Conservation (phyloP, 805 yeast genomes). For the Candida xiaguanensis region DNA sequence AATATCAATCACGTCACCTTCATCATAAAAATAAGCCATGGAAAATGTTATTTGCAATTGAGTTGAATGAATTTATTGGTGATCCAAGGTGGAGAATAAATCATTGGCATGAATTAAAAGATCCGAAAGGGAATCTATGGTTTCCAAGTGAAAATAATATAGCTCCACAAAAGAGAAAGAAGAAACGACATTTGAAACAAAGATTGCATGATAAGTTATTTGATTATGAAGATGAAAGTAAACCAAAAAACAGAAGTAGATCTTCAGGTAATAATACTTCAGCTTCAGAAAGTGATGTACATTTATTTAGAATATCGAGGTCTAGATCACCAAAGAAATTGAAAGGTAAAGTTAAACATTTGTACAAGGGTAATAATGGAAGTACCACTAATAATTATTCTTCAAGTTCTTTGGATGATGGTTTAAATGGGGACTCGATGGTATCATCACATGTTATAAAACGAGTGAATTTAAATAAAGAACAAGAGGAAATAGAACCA, state of each 20-base stretch:
- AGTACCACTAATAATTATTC: neutral
- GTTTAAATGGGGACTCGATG: slow-evolving; percentile 7
- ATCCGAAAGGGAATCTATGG: slow-evolving; percentile 49
- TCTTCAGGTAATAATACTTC: slow-evolving; percentile 28
- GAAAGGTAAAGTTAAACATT: slow-evolving; percentile 5
- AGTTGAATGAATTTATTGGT: slow-evolving; percentile 51
- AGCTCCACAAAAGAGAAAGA: neutral
- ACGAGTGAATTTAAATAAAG: slow-evolving; percentile 4
- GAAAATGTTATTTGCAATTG: slow-evolving; percentile 62
- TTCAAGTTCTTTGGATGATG: slow-evolving; percentile 3
- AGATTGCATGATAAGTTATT: slow-evolving; percentile 34
- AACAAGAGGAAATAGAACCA: neutral
- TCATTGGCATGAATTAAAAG: slow-evolving; percentile 51
- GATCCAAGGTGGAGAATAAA: slow-evolving; percentile 57
- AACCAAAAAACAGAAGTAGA: neutral
- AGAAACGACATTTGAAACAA: slow-evolving; percentile 8
- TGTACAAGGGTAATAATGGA: slow-evolving; percentile 6
- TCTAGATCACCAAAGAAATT: slow-evolving; percentile 7
- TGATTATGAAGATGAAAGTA: slow-evolving; percentile 11
- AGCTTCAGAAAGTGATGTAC: slow-evolving; percentile 7
- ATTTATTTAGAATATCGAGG: slow-evolving; percentile 5
- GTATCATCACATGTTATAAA: slow-evolving; percentile 7
- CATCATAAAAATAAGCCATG: slow-evolving; percentile 17
- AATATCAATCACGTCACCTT: slow-evolving; percentile 16
- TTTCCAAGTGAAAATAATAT: slow-evolving; percentile 30